phyloP scores from a whole-genome alignment of 108 stramenopile genomes.

The Aurantiochytrium sp. region DNA sequence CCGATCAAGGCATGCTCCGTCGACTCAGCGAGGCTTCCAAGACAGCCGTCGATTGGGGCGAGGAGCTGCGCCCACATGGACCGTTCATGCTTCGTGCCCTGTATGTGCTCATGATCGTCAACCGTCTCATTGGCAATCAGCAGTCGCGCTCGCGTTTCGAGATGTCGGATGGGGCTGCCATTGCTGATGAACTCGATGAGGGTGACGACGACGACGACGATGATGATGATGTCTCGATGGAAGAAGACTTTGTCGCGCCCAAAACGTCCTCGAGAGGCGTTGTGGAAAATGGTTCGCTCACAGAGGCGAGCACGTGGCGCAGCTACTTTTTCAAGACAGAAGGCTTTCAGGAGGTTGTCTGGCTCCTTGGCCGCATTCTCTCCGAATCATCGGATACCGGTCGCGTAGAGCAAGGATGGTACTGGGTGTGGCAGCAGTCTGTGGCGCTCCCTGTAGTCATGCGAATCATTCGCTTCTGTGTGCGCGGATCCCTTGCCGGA shows the following conservation, averaged over 20 bases:
- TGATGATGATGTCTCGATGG: too few species aligned
- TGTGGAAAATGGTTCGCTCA: background rate
- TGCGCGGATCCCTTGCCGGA: background rate
- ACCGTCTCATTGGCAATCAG: background rate
- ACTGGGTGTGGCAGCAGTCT: constrained; percentile 3
- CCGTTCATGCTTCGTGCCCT: background rate
- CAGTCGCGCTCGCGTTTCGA: background rate
- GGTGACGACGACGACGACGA: too few species aligned
- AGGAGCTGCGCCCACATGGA: background rate
- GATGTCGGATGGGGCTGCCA: background rate
- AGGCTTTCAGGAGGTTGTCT: background rate
- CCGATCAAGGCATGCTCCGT: background rate
- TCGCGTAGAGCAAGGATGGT: background rate
- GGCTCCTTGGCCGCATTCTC: background rate
- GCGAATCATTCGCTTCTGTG: constrained; percentile 9
- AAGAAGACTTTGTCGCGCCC: too few species aligned
- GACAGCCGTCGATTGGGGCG: background rate
- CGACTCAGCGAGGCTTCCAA: background rate
- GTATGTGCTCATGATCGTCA: constrained; percentile 2
- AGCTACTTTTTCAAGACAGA: background rate
- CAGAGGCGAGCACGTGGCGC: background rate
- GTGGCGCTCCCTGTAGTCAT: background rate
- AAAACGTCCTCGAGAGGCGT: too few species aligned
- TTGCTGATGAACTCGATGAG: too few species aligned
- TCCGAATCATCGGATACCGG: background rate